Evolutionary conservation across 129 eudicot genomes (phyloP).

Genomic region (sunflower (Helianthus annuus)): HanXRQr2.0-SUNRISE NC_035436.2:184605399-184605898

Average conservation of each 20-base stretch:
- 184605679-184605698: background rate
- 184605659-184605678: background rate
- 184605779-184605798: no score
- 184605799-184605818: no score
- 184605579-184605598: slow-evolving; percentile 25
- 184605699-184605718: background rate
- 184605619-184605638: slow-evolving; percentile 6
- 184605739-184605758: no score
- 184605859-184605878: no score
- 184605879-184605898: no score
- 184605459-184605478: slow-evolving; percentile 19
- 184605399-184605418: slow-evolving; percentile 6
- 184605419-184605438: slow-evolving; percentile 1
- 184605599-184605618: no score
- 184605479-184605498: background rate
- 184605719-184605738: background rate
- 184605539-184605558: slow-evolving; percentile 18
- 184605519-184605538: slow-evolving; percentile 23
- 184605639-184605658: slow-evolving; percentile 5
- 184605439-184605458: background rate
- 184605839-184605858: no score
- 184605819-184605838: no score
- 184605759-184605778: no score
- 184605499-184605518: slow-evolving; percentile 18
- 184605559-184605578: slow-evolving; percentile 7